Evolutionary conservation across 2,329 filamentous ascomycete species (phyloP), one percentile per base, ranked within the genome.

Genomic region (Microcyclospora tardicrescens): DNA sequence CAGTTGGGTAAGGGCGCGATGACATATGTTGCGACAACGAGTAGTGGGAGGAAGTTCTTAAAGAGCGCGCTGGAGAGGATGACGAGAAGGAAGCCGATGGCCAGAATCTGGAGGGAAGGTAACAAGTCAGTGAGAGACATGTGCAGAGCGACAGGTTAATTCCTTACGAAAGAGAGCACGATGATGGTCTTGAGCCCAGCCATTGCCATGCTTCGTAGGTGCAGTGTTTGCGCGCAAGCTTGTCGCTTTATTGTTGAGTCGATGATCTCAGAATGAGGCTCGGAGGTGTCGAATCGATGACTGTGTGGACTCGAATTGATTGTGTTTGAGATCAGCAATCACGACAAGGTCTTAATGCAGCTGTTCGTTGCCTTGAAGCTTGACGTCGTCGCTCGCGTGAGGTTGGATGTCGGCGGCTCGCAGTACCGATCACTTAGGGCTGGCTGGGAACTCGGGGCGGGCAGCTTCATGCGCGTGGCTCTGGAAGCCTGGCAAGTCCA

Each of bases 101-200:
- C 91, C 50, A 98, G 85, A 61, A 98, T 72, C 79, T 83, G 47
- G 10, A 10, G 6, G n/a, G 14, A 9, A 16, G 12, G 34, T 29
- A 42, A 41, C 13, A 43, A 29, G 37, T 24, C 37, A 43, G 35
- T 36, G 34, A 49, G 46, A 45, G 11, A 36, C 28, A 15, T 3
- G 12, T 31, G 16, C 19, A 28, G 14, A 8, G 24, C 35, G 9
- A 36, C n/a, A 27, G n/a, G 10, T 4, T 15, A 4, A 4, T 32
- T 10, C 11, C 76, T 40, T 75, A 84, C 91, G 67, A 98, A 98
- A 60, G 91, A 96, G 53, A 98, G 83, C 49, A 84, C 85, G 64
- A 98, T 98, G 66, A 98, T 98, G 52, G 91, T 98, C 69, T 95
- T 96, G 58, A 98, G 79, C 61, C 91, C 91, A 54, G 91, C 86